phyloP scores from a whole-genome alignment of 768 basidiomycete species.

The Phanerochaete sordida region DNA sequence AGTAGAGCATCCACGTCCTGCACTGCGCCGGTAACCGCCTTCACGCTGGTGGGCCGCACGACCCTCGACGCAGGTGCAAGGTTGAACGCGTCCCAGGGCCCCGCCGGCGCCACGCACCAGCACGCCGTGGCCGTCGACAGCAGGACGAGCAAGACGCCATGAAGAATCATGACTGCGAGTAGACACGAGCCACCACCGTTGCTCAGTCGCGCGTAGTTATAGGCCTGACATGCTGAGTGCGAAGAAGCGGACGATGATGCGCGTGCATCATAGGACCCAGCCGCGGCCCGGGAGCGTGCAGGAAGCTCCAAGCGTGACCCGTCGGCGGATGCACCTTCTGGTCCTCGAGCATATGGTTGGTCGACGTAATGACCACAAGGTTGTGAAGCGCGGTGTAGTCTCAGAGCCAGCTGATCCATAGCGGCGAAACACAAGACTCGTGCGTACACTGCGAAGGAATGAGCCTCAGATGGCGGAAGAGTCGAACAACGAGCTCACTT shows the following conservation, averaged over 20 bases:
- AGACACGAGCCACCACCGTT: too few relatives aligned
- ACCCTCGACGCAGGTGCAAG: conserved; percentile 32
- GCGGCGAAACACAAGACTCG: background rate
- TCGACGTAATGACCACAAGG: too few relatives aligned
- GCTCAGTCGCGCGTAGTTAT: background rate
- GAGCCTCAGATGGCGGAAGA: background rate
- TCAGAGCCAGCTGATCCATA: background rate
- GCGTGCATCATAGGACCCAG: background rate
- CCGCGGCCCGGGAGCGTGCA: background rate
- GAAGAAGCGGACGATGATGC: background rate
- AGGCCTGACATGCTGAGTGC: background rate
- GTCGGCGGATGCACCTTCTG: background rate
- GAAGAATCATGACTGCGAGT: too few relatives aligned
- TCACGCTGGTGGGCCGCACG: conserved; percentile 24
- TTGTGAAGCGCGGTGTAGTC: background rate
- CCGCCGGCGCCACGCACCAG: conserved; percentile 28
- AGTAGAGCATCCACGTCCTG: conserved; percentile 3
- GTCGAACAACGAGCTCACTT: background rate
- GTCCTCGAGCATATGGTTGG: too few relatives aligned
- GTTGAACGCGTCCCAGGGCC: conserved; percentile 44
- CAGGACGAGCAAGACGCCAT: background rate
- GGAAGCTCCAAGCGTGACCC: background rate
- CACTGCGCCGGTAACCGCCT: background rate
- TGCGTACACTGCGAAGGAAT: background rate
- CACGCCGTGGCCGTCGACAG: background rate